Evolutionary conservation across 305 asterid species (phyloP).

Genomic region (Withania somnifera): DNA sequence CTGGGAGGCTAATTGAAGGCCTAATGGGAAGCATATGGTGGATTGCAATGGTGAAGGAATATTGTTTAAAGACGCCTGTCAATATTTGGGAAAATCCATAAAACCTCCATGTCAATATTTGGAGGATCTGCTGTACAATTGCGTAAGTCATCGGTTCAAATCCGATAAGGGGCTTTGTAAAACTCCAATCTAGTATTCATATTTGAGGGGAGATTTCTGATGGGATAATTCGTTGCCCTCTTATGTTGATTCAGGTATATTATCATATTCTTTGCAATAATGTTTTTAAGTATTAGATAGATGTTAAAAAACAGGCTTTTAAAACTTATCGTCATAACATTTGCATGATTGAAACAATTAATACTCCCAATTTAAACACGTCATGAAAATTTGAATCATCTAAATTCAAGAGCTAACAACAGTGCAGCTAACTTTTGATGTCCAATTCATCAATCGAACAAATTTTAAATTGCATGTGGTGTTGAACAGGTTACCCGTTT

Average conservation of each 20-base stretch:
- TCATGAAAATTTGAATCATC: neutral
- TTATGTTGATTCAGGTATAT: constrained; percentile 2
- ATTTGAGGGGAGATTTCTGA: too few species aligned
- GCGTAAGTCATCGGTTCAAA: too few species aligned
- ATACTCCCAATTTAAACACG: neutral
- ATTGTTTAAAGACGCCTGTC: neutral
- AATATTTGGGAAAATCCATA: neutral
- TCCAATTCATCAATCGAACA: too few species aligned
- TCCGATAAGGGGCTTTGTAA: too few species aligned
- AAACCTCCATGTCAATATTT: neutral
- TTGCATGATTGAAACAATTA: too few species aligned
- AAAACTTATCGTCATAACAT: too few species aligned
- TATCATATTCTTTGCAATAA: neutral
- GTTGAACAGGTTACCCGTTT: constrained; percentile 4
- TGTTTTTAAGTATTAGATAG: too few species aligned
- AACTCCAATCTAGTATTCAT: too few species aligned
- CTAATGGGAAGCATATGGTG: neutral
- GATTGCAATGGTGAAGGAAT: constrained; percentile 4
- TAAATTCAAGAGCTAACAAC: too few species aligned
- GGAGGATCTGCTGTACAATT: constrained; percentile 2
- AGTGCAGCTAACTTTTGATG: too few species aligned
- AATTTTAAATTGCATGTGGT: too few species aligned
- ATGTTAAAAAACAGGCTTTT: too few species aligned
- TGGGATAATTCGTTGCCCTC: neutral
- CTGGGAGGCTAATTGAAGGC: constrained; percentile 8